Base-by-base conservation (phyloP, 768 basidiomycete species). In the Rhodotorula sphaerocarpa region DNA sequence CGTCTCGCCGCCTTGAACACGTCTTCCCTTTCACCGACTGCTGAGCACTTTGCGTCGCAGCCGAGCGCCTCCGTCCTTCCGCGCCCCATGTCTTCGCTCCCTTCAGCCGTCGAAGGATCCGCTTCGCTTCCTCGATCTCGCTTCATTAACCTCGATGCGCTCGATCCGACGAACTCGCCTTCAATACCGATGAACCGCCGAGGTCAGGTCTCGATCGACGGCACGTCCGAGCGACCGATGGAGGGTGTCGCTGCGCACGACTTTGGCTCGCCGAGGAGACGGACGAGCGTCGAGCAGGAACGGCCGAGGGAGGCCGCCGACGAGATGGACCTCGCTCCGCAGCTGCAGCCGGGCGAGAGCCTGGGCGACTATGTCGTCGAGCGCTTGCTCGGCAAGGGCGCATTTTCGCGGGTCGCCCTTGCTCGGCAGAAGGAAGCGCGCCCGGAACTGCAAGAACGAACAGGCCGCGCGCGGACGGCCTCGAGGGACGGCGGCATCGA, bases 331-430 rank as follows among this genome's bases (percentile, higher is more conserved):
- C 7, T 27, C 25, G 25, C 20, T 7, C 36, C 42, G 10, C 58
- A 52, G 0, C 11, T 25, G 9, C 46, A n/a, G 7, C 14, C 12
- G 9, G 62, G 67, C 23, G 67, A 69, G 21, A 20, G 14, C 0
- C 7, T 69, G 1, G 63, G 65, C 9, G 42, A 34, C 14, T 71
- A 56, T 47, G 18, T 27, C 21, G 55, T 88, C 12, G 67, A 82
- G 34, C 78, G 77, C 3, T 75, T 78, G 6, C 78, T 89, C 4
- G 87, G 87, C 27, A 80, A 82, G 41, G 87, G 87, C 45, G 81
- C 86, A 2, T 89, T 89, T 74, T 84, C 83, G 50, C 79, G 79
- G 51, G 87, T 89, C 20, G 88, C 86, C 25, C 41, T 70, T 39
- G 61, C 66, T 5, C 39, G 63, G 52, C 34, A 12, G 25, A 25